These are phyloP conservation scores for Dothideomycetes sp. DNA, from an alignment of 2,329 filamentous ascomycete species.

Conservation along the genomic window DNA sequence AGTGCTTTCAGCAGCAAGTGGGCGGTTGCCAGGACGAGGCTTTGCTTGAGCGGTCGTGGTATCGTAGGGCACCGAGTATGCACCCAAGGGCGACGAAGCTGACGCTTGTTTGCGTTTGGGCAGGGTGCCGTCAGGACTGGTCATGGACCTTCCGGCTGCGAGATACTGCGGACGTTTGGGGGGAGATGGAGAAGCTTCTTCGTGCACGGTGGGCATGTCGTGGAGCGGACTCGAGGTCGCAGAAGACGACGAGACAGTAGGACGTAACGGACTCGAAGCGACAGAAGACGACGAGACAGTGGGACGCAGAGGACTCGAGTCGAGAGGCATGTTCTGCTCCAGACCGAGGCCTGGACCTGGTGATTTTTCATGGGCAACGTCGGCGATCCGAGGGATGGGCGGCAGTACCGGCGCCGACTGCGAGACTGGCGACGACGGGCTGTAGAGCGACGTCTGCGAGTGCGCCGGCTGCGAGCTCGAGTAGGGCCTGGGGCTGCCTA, in stretches of 20 bases:
- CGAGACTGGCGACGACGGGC: constrained; percentile 10
- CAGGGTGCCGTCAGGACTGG: constrained; percentile 5
- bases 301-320: constrained; percentile 4
- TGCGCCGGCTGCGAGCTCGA: not conserved
- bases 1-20: constrained; percentile 14
- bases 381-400: constrained; percentile 30
- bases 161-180: not conserved
- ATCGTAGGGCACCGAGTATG: constrained; percentile 15
- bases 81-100: constrained; percentile 1
- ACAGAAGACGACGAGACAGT: not conserved
- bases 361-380: constrained; percentile 1
- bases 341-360: not conserved
- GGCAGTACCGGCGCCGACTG: constrained; percentile 38
- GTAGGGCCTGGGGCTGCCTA: no score
- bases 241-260: not conserved
- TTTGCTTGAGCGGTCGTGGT: constrained; percentile 13
- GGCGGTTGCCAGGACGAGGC: constrained; percentile 15
- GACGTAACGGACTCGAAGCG: not conserved
- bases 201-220: no score
- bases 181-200: not conserved
- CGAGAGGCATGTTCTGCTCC: constrained; percentile 1
- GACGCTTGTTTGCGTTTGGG: constrained; percentile 3
- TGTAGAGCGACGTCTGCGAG: not conserved
- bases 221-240: not conserved
- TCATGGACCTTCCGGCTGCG: constrained; percentile 3